phyloP scores from a whole-genome alignment of 2,329 filamentous ascomycete genomes.

The Fusarium palustre region DNA sequence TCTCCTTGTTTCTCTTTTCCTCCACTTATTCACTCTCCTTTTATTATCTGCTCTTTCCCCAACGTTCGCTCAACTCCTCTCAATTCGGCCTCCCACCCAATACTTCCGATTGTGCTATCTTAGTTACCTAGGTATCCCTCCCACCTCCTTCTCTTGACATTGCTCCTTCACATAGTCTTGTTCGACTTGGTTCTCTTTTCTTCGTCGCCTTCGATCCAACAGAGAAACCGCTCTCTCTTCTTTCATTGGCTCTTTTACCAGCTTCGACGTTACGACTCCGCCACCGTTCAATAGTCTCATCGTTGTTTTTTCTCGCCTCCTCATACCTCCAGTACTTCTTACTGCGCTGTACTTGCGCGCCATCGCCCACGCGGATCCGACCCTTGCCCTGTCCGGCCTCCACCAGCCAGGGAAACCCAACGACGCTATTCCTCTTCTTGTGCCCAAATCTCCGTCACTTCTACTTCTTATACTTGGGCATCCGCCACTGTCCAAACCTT shows the following conservation, averaged over 20 bases:
- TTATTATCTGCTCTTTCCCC: conserved; percentile 14
- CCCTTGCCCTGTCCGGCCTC: conserved; percentile 43
- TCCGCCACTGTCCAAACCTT: conserved; percentile 17
- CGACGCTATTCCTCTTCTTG: conserved; percentile 41
- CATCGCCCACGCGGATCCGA: conserved; percentile 35
- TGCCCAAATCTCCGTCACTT: conserved; percentile 36
- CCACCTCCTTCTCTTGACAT: conserved; percentile 7
- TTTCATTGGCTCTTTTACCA: neutral
- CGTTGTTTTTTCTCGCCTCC: conserved; percentile 20
- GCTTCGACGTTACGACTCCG: conserved; percentile 21
- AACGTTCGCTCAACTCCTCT: conserved; percentile 8
- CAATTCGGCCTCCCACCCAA: conserved; percentile 14
- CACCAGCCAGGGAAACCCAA: conserved; percentile 37
- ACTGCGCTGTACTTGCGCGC: conserved; percentile 27
- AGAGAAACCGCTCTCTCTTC: conserved; percentile 2
- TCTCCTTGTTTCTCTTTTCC: neutral
- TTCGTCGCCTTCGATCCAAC: neutral
- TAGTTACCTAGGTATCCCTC: too few relatives aligned
- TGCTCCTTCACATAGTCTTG: neutral
- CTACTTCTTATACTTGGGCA: conserved; percentile 32
- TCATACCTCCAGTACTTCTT: conserved; percentile 14
- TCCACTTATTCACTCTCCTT: conserved; percentile 13
- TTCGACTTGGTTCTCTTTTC: neutral
- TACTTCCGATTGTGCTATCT: conserved; percentile 27
- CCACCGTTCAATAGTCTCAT: conserved; percentile 25